Evolutionary conservation across 441 rosid species (phyloP).

Genomic region (Populus hybrid): DNA sequence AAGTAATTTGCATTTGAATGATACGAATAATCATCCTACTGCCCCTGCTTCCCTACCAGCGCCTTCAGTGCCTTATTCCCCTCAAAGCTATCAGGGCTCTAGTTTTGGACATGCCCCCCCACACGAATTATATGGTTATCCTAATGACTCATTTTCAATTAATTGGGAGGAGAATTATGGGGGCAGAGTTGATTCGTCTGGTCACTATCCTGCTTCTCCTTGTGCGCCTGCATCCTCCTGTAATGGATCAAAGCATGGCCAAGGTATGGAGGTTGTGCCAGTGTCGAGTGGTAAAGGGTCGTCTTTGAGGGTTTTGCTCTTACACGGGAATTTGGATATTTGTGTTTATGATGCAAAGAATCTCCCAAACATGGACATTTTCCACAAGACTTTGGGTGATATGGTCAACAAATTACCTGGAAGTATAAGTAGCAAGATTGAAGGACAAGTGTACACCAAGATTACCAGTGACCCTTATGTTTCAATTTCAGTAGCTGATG

Average conservation of each 20-base stretch:
- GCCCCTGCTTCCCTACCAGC: slow-evolving; percentile 40
- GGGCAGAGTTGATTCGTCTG: slow-evolving; percentile 42
- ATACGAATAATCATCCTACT: slow-evolving; percentile 28
- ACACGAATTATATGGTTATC: slow-evolving; percentile 51
- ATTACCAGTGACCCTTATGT: slow-evolving; percentile 97
- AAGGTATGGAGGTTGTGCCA: slow-evolving; percentile 48
- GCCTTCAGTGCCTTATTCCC: slow-evolving; percentile 20
- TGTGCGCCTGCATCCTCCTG: slow-evolving; percentile 36
- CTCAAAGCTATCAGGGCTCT: slow-evolving; percentile 23
- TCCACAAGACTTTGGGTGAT: slow-evolving; percentile 77
- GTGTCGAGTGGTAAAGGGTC: slow-evolving; percentile 34
- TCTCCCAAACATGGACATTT: slow-evolving; percentile 98
- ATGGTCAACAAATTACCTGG: slow-evolving; percentile 47
- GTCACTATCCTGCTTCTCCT: slow-evolving; percentile 17
- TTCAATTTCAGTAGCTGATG: slow-evolving; percentile 52
- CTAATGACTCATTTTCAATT: slow-evolving; percentile 58
- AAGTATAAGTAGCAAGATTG: slow-evolving; percentile 40
- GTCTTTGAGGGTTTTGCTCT: slow-evolving; percentile 58
- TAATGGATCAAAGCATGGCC: slow-evolving; percentile 36
- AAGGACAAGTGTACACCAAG: slow-evolving; percentile 43
- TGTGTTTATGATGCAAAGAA: slow-evolving; percentile 64
- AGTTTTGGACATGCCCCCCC: slow-evolving; percentile 36
- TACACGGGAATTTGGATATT: slow-evolving; percentile 89
- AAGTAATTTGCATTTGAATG: slow-evolving; percentile 43
- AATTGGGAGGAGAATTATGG: slow-evolving; percentile 41